These are phyloP conservation scores for Elongisporangium undulatum DNA, from an alignment of 352 stramenopile genomes.

Conservation along the genomic window DNA sequence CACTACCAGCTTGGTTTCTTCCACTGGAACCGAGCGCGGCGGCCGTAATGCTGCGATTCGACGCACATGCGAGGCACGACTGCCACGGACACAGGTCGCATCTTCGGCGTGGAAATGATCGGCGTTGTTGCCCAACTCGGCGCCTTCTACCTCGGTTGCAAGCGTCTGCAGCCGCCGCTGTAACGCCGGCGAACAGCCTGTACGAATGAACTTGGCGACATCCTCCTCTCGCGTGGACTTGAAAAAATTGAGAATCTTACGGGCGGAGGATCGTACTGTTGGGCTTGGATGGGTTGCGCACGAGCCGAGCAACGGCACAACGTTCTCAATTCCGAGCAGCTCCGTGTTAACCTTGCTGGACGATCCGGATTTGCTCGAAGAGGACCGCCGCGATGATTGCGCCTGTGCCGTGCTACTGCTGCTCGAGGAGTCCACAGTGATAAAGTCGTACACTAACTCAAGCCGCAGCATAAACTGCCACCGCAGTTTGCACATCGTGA, in stretches of 20 bases:
- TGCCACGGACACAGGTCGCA: conserved; percentile 57
- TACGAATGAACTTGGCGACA: conserved; percentile 42
- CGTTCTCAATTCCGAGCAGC: conserved; percentile 49
- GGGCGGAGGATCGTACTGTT: conserved; percentile 26
- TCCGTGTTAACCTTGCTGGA: conserved; percentile 26
- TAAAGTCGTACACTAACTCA: conserved; percentile 57
- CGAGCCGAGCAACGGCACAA: conserved; percentile 71
- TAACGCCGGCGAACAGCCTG: conserved; percentile 49
- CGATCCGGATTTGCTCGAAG: conserved; percentile 8
- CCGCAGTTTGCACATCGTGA: conserved; percentile 40
- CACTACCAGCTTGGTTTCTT: conserved; percentile 53
- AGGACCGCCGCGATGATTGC: conserved; percentile 21
- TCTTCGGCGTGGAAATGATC: conserved; percentile 54
- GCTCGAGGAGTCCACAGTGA: conserved; percentile 11
- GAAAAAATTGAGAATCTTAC: conserved; percentile 43
- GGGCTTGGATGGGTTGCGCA: conserved; percentile 54
- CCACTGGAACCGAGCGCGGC: conserved; percentile 56
- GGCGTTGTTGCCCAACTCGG: conserved; percentile 33
- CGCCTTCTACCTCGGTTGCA: conserved; percentile 20
- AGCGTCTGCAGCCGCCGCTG: conserved; percentile 56
- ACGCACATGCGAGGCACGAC: conserved; percentile 66
- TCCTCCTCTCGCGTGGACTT: conserved; percentile 25
- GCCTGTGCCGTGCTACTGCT: conserved; percentile 11
- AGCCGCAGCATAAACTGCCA: conserved; percentile 64
- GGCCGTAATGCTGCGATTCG: conserved; percentile 64